These are phyloP conservation scores for Paramecium biaurelia DNA, from an alignment of 73 alveolate genomes.

Conservation along the genomic window DNA sequence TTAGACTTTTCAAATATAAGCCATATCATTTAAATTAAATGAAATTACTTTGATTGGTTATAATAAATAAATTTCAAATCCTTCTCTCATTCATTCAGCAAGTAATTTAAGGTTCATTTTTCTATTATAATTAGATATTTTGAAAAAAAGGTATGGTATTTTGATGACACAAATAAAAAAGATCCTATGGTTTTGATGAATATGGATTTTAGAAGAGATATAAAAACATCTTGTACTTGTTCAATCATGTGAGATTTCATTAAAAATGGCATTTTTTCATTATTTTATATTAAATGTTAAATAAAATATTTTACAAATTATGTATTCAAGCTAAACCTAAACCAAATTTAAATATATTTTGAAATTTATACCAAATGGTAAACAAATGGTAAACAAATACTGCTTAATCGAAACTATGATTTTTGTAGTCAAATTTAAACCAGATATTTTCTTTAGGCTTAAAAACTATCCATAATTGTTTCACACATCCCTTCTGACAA, in stretches of 20 bases:
- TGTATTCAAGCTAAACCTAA: constrained; percentile 78
- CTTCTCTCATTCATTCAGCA: constrained; percentile 9
- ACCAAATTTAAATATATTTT: constrained; percentile 81
- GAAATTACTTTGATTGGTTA: constrained; percentile 20
- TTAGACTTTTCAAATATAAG: not conserved
- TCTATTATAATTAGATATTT: not conserved
- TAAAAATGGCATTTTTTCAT: not conserved
- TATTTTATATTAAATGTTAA: not conserved
- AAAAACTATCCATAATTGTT: too few species aligned
- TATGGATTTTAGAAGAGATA: not conserved
- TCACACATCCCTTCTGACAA: too few species aligned
- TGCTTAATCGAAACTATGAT: constrained; percentile 77
- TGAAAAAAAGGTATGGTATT: not conserved
- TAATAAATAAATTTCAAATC: not conserved
- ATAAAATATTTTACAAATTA: constrained; percentile 42
- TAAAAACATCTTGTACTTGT: constrained; percentile 34
- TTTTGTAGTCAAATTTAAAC: constrained; percentile 73
- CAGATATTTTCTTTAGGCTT: constrained; percentile 78
- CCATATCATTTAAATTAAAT: not conserved
- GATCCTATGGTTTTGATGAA: not conserved
- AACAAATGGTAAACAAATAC: constrained; percentile 79
- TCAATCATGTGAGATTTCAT: not conserved
- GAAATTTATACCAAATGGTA: constrained; percentile 85
- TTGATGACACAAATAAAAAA: not conserved
- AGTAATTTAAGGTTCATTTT: not conserved